A percentile compares a stretch with the other conserved stretches of the same genome.
These are phyloP conservation scores for Immersiporthe knoxdaviesiana DNA, from an alignment of 2,329 filamentous ascomycete species.

Conservation along the genomic window DNA sequence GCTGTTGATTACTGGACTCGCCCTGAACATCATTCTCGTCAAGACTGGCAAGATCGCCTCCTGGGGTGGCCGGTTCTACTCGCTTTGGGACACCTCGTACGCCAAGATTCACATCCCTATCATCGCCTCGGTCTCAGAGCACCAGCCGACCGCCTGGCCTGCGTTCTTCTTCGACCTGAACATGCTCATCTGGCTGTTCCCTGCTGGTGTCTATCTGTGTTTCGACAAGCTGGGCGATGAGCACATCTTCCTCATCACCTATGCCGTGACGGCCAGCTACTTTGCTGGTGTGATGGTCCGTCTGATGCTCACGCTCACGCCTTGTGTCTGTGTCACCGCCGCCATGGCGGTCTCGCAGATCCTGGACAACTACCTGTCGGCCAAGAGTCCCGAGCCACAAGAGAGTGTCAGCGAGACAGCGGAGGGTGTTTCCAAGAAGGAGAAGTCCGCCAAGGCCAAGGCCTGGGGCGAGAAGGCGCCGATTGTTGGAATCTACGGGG, in stretches of 20 bases:
- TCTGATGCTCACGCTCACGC: conserved; percentile 95
- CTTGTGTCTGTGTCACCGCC: conserved; percentile 92
- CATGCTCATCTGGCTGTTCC: conserved; percentile 98
- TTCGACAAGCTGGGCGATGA: conserved; percentile 93
- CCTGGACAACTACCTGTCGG: conserved; percentile 80
- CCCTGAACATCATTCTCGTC: conserved; percentile 78
- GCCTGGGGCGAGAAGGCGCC: conserved; percentile 73
- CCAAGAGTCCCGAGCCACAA: conserved; percentile 62
- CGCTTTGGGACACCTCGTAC: conserved; percentile 97
- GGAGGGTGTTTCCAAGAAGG: conserved; percentile 63
- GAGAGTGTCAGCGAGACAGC: conserved; percentile 46
- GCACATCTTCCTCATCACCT: conserved; percentile 97
- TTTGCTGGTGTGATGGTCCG: conserved; percentile 99
- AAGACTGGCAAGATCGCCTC: conserved; percentile 91
- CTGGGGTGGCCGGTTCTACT: conserved; percentile 99
- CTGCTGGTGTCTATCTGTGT: conserved; percentile 96
- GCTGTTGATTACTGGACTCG: conserved; percentile 76
- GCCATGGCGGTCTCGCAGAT: conserved; percentile 87
- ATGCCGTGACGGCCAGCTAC: conserved; percentile 95
- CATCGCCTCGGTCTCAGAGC: conserved; percentile 98
- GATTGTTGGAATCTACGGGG: conserved; percentile 80
- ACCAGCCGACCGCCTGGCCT: conserved; percentile 98
- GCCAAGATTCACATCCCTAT: conserved; percentile 99
- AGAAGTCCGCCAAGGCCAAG: conserved; percentile 46
- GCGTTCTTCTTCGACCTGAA: conserved; percentile 99